Evolutionary conservation across 768 basidiomycete genomes (phyloP).

Genomic region (Cystofilobasidium bisporidii): DNA sequence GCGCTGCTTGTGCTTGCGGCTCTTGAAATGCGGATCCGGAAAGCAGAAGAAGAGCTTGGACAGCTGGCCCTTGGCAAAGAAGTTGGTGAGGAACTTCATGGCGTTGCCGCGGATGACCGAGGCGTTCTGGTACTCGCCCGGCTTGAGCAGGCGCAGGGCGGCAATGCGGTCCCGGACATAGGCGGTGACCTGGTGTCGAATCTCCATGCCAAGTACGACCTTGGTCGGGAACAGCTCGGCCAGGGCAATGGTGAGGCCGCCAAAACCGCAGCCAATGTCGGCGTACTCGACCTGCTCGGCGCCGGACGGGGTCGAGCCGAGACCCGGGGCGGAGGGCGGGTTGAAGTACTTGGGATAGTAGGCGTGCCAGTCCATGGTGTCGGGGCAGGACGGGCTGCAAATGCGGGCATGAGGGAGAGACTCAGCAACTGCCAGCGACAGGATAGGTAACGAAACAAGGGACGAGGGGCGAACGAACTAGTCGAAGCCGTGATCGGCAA

Average conservation of each 20-base stretch:
- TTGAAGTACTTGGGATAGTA: slow-evolving; percentile 67
- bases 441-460: neutral
- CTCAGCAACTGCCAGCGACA: neutral
- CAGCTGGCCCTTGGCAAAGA: slow-evolving; percentile 80
- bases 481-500: slow-evolving; percentile 58
- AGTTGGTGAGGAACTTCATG: slow-evolving; percentile 98
- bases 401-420: neutral
- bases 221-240: slow-evolving; percentile 84
- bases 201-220: slow-evolving; percentile 94
- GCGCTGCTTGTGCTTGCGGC: slow-evolving; percentile 94
- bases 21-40: slow-evolving; percentile 98
- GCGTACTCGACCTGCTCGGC: slow-evolving; percentile 69
- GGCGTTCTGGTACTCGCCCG: slow-evolving; percentile 52
- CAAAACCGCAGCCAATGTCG: slow-evolving; percentile 96
- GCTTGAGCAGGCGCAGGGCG: slow-evolving; percentile 61
- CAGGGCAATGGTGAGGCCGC: slow-evolving; percentile 78
- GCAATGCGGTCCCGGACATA: slow-evolving; percentile 90
- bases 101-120: slow-evolving; percentile 91
- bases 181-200: slow-evolving; percentile 88
- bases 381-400: slow-evolving; percentile 56
- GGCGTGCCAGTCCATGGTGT: slow-evolving; percentile 63
- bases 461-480: slow-evolving; percentile 46
- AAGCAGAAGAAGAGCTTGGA: slow-evolving; percentile 94
- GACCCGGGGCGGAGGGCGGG: slow-evolving; percentile 2
- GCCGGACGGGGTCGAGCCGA: neutral